Evolutionary conservation across 805 yeast genomes (phyloP).

Genomic region (Starmerella gropengiesseri): DNA sequence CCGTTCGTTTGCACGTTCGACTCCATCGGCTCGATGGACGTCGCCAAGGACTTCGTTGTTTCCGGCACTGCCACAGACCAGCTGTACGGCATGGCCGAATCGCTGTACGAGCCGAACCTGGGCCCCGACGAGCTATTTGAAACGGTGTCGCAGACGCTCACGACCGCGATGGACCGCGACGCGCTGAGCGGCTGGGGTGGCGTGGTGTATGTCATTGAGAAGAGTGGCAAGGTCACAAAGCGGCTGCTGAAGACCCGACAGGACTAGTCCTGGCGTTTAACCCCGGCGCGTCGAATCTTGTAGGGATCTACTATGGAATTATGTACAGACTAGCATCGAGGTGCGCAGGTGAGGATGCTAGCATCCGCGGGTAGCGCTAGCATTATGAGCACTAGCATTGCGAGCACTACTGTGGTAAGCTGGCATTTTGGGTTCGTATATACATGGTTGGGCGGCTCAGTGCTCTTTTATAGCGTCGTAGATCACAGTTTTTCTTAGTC

Average conservation of each 20-base stretch:
- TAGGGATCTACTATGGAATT: neutral
- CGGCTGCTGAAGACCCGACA: constrained; percentile 88
- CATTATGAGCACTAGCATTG: no score
- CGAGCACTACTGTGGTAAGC: no score
- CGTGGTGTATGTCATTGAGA: constrained; percentile 64
- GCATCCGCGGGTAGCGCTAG: no score
- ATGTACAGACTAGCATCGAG: neutral
- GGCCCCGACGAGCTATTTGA: constrained; percentile 94
- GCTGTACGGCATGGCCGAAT: constrained; percentile 96
- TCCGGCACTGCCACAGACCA: constrained; percentile 96
- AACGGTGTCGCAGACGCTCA: constrained; percentile 83
- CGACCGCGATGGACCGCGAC: constrained; percentile 95
- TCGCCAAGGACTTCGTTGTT: constrained; percentile 87
- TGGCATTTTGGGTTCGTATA: no score
- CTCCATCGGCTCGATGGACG: constrained; percentile 91
- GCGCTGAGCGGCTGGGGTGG: constrained; percentile 99
- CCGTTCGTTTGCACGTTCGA: constrained; percentile 96
- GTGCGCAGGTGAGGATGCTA: neutral
- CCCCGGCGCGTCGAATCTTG: neutral
- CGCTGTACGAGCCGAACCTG: constrained; percentile 83
- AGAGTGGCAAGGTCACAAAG: constrained; percentile 69
- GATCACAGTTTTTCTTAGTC: no score
- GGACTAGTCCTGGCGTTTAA: constrained; percentile 53
- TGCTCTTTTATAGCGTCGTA: no score
- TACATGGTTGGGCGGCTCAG: no score